A percentile compares a stretch with the other conserved stretches of the same genome.
Conservation (phyloP, 192 early-diverging fungal species). For the Coemansia sp. region DNA sequence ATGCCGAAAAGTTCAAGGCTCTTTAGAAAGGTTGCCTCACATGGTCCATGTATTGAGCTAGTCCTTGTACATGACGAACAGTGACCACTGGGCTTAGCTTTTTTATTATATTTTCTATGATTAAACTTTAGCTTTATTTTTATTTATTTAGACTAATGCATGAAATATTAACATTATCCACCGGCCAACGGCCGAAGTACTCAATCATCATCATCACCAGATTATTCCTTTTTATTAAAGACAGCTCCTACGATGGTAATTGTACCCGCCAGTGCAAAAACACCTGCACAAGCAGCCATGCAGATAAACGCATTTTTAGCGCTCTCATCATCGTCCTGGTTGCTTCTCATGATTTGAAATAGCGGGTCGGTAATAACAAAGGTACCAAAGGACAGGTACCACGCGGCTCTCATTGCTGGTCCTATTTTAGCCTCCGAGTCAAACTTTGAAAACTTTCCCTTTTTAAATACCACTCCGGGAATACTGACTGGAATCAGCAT, state of each 20-base stretch:
- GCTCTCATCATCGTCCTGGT: neutral
- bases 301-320: neutral
- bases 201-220: too few relatives aligned
- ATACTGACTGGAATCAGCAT: neutral
- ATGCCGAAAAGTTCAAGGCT: too few relatives aligned
- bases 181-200: too few relatives aligned
- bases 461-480: neutral
- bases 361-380: constrained; percentile 3
- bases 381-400: neutral
- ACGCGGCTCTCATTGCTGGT: neutral
- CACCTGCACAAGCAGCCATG: neutral
- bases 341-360: neutral
- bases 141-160: too few relatives aligned
- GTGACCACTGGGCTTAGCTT: too few relatives aligned
- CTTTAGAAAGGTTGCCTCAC: too few relatives aligned
- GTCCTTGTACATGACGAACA: too few relatives aligned
- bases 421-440: neutral
- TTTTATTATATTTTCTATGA: too few relatives aligned
- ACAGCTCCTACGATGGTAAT: neutral
- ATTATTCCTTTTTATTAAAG: too few relatives aligned
- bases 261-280: neutral
- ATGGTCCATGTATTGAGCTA: too few relatives aligned
- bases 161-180: too few relatives aligned
- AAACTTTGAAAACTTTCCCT: neutral
- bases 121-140: too few relatives aligned